Evolutionary conservation across 2,329 filamentous ascomycete species (phyloP), one percentile per base, ranked within the genome.

Genomic region (Neocatenulostroma microsporum): DNA sequence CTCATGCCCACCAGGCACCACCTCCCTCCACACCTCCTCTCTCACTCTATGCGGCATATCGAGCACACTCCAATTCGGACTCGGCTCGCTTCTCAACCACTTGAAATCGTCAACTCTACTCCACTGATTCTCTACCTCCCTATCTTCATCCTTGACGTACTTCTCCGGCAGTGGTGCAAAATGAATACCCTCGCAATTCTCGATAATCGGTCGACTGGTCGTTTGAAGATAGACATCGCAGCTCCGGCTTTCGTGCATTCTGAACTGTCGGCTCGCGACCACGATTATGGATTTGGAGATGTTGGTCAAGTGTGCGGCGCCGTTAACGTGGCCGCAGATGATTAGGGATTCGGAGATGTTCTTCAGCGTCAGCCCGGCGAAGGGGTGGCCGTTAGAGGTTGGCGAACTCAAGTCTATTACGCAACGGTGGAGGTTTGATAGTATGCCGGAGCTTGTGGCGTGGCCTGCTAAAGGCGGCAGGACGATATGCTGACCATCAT

Each of bases 81-180:
- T 95, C 20, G 77, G 76, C 40, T 84, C 85, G 12, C 75, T 71
- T 61, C 88, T 93, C 45, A 95, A 73, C 91, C 91, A 96, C 63
- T 94, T 94, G 70, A 98, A 98, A 60, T 98, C 91, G 59, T 96
- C 85, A 12, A 96, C 84, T 53, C 91, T 78, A 50, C 88, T 74
- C 85, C 86, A 98, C 51, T 82, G 75, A 57, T 94, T 89, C 36
- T 57, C 44, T 20, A 17, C 45, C 2, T 52, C 48, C 1, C 34
- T 31, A 20, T 56, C 55, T 4, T 37, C 42, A 37, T 62, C 45
- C 20, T 39, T 40, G 27, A 45, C 39, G 64, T 84, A 87, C 41
- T 61, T 62, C 15, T 64, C 60, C 0, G 87, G 87, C 19, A 94
- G 66, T 10, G 80, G 79, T 13, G 84, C 81, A 61, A 98, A 95